phyloP scores from a whole-genome alignment of 2,329 filamentous ascomycete genomes.

The Cordyceps pruinosa region DNA sequence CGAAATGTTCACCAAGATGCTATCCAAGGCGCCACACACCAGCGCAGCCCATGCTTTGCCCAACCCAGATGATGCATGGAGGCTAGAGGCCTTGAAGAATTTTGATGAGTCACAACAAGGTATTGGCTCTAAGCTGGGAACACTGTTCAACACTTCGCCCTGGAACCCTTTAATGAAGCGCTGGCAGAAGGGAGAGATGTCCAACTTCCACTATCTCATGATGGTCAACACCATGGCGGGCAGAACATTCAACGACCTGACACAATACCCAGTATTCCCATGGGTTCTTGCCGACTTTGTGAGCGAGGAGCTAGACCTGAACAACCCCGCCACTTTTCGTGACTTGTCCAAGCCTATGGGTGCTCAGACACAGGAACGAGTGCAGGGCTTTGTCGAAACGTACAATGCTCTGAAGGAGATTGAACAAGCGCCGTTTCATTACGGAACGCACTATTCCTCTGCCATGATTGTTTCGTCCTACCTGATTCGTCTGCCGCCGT shows the following conservation, averaged over 20 bases:
- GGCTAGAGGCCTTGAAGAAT: slow-evolving; percentile 74
- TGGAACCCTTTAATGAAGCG: slow-evolving; percentile 79
- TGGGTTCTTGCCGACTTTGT: slow-evolving; percentile 97
- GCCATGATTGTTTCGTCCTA: slow-evolving; percentile 99
- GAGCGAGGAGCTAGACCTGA: slow-evolving; percentile 83
- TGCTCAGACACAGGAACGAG: slow-evolving; percentile 70
- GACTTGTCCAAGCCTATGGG: slow-evolving; percentile 96
- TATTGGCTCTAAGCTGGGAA: slow-evolving; percentile 84
- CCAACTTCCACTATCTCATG: slow-evolving; percentile 99
- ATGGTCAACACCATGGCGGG: slow-evolving; percentile 96
- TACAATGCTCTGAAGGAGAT: slow-evolving; percentile 89
- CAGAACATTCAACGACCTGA: slow-evolving; percentile 93
- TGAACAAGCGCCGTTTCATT: slow-evolving; percentile 89
- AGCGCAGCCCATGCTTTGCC: slow-evolving; percentile 60
- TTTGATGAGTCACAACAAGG: slow-evolving; percentile 52
- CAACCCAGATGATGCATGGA: slow-evolving; percentile 84
- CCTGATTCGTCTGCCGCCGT: slow-evolving; percentile 88
- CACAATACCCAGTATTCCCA: slow-evolving; percentile 95
- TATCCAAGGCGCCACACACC: slow-evolving; percentile 73
- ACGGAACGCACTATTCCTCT: slow-evolving; percentile 96
- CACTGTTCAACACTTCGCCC: slow-evolving; percentile 77
- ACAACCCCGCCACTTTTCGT: slow-evolving; percentile 76
- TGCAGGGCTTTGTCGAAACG: slow-evolving; percentile 72
- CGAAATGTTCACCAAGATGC: slow-evolving; percentile 70
- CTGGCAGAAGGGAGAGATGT: slow-evolving; percentile 92